Evolutionary conservation across 2,329 filamentous ascomycete species (phyloP).

Genomic region (Penicillium sp.): DNA sequence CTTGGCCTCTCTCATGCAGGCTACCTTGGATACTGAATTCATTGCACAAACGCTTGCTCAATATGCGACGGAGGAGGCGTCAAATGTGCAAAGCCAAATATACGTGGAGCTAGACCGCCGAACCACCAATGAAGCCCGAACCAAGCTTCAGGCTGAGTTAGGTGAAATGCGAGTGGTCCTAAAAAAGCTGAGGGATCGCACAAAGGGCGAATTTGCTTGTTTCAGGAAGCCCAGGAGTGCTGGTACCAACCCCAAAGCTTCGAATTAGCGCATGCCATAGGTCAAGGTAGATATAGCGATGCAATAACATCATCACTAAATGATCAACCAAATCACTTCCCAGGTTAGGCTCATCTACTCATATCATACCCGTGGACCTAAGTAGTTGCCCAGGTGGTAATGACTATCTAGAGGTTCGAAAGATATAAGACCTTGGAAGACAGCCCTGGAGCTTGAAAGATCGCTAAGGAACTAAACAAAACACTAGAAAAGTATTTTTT

Average conservation of each 20-base stretch:
- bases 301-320: not conserved
- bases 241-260: slow-evolving; percentile 24
- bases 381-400: too few species aligned
- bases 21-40: slow-evolving; percentile 95
- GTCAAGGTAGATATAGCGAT: slow-evolving; percentile 4
- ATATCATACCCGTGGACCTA: too few species aligned
- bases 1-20: slow-evolving; percentile 87
- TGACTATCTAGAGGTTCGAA: too few species aligned
- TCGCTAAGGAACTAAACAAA: too few species aligned
- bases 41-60: slow-evolving; percentile 89
- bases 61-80: slow-evolving; percentile 82
- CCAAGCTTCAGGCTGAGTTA: slow-evolving; percentile 79
- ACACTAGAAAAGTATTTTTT: too few species aligned
- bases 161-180: slow-evolving; percentile 85
- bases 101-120: slow-evolving; percentile 88
- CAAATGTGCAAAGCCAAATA: slow-evolving; percentile 81
- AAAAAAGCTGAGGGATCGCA: slow-evolving; percentile 79
- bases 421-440: too few species aligned
- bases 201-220: slow-evolving; percentile 84
- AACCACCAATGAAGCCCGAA: slow-evolving; percentile 83
- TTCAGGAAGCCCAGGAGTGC: slow-evolving; percentile 65
- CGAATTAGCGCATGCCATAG: slow-evolving; percentile 11
- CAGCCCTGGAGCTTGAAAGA: too few species aligned
- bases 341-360: too few species aligned
- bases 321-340: too few species aligned